Conservation (phyloP, 2,329 filamentous ascomycete genomes). For the Sporothrix dimorphospora region DNA sequence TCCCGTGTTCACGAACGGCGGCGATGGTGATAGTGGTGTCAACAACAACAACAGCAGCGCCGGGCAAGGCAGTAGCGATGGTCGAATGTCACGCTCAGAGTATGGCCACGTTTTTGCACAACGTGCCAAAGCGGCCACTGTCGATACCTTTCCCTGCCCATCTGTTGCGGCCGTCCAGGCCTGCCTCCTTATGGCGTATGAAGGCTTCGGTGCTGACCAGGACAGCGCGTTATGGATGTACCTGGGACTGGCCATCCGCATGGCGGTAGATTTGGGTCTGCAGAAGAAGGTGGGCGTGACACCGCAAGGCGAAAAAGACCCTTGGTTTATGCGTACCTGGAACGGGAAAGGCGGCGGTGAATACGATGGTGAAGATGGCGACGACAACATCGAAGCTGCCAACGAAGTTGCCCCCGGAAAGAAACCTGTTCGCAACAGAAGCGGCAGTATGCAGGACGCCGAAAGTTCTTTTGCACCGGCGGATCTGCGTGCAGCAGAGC, state of each 20-base stretch:
- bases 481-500: slow-evolving; percentile 69
- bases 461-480: slow-evolving; percentile 48
- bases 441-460: slow-evolving; percentile 37
- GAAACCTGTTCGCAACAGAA: slow-evolving; percentile 46
- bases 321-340: slow-evolving; percentile 52
- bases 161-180: slow-evolving; percentile 84
- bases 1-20: slow-evolving; percentile 54
- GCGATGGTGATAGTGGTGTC: slow-evolving; percentile 43
- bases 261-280: slow-evolving; percentile 69
- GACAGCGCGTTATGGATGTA: slow-evolving; percentile 96
- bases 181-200: slow-evolving; percentile 81
- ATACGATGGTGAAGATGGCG: slow-evolving; percentile 34
- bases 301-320: slow-evolving; percentile 59
- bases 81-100: slow-evolving; percentile 56
- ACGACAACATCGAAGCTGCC: slow-evolving; percentile 35
- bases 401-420: slow-evolving; percentile 29
- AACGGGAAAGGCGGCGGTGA: slow-evolving; percentile 43
- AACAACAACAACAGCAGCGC: slow-evolving; percentile 34
- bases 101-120: slow-evolving; percentile 79
- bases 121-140: slow-evolving; percentile 78
- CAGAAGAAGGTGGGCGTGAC: slow-evolving; percentile 78
- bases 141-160: slow-evolving; percentile 81
- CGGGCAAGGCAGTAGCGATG: background rate
- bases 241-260: slow-evolving; percentile 78
- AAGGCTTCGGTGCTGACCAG: slow-evolving; percentile 84